Base-by-base conservation (phyloP, 305 asterid species). In the Ajuga reptans region DNA sequence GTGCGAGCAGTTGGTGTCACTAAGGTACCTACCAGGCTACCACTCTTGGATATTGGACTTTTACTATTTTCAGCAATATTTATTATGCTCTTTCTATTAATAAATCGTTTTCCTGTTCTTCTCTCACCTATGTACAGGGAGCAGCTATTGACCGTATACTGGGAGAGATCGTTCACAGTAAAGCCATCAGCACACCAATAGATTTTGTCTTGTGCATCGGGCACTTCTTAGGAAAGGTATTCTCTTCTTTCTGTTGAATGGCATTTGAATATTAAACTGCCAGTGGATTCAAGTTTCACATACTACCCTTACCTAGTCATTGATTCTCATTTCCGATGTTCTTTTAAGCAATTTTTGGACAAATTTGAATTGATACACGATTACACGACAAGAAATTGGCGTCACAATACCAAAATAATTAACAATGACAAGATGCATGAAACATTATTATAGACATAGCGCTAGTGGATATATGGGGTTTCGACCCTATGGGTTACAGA, bases 1-100 rank as follows among this genome's bases (percentile, higher is more conserved):
- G 96, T 91, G 57, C 93, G 98, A 78, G 90, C 96, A 14, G 95
- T 91, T 65, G 99, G 99, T 46, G 98, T 94, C 71, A 91, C 98
- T 51, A 94, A 94, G 97, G 99, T 91, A 67, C 27, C 1, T 21
- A 21, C 27, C 27, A n/a, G n/a, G 24, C 47, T 43, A 46, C 45
- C 46, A 43, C 47, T 21, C 37, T 37, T 52, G 41, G 14, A 59
- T 61, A 17, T 46, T 46, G 14, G 18, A 12, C 34, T 21, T 42
- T 11, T 4, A 36, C 21, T 37, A 33, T 16, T 17, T 41, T 66
- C 21, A 27, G 46, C 33, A 9, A 39, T 9, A 29, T 14, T 3
- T 11, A n/a, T 34, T 9, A 6, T 39, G 41, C 68, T 15, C 69
- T 46, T 39, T 66, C 39, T 42, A 42, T 41, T 16, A 18, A 11